Conservation (phyloP, 1,284 basidiomycete genomes). For the Amylostereum chailletii region DNA sequence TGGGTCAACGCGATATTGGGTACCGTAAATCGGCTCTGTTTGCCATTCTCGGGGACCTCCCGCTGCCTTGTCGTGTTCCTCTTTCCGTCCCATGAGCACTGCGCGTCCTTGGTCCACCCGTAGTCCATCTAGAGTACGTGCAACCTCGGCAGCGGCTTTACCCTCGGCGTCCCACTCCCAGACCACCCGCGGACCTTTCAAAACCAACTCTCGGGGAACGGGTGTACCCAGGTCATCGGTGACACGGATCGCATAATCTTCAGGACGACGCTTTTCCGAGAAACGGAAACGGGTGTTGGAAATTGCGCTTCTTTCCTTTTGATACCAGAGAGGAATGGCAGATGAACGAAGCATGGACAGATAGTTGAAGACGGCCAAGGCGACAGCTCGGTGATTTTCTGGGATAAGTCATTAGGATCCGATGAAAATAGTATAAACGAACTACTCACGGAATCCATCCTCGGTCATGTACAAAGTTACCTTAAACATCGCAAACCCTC, state of each 20-base stretch:
- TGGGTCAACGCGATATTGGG: conserved; percentile 65
- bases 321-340: conserved; percentile 65
- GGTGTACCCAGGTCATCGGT: conserved; percentile 75
- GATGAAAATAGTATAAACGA: conserved; percentile 3
- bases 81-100: conserved; percentile 69
- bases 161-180: conserved; percentile 71
- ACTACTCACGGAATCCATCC: conserved; percentile 75
- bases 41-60: conserved; percentile 44
- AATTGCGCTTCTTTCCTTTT: conserved; percentile 73
- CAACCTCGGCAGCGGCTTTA: conserved; percentile 57
- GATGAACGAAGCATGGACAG: conserved; percentile 73
- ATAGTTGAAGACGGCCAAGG: conserved; percentile 80
- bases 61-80: conserved; percentile 49
- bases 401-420: conserved; percentile 8
- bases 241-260: conserved; percentile 76
- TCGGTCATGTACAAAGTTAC: conserved; percentile 76
- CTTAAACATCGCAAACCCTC: conserved; percentile 89
- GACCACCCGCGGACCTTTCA: conserved; percentile 69
- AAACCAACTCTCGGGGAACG: conserved; percentile 70
- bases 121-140: conserved; percentile 55
- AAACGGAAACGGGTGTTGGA: conserved; percentile 81
- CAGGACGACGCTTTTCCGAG: conserved; percentile 77
- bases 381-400: conserved; percentile 76
- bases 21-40: conserved; percentile 81
- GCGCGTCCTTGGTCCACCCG: conserved; percentile 59